Base-by-base conservation (phyloP, 345 rosid genomes). In the Hibiscus tridactylites region DNA sequence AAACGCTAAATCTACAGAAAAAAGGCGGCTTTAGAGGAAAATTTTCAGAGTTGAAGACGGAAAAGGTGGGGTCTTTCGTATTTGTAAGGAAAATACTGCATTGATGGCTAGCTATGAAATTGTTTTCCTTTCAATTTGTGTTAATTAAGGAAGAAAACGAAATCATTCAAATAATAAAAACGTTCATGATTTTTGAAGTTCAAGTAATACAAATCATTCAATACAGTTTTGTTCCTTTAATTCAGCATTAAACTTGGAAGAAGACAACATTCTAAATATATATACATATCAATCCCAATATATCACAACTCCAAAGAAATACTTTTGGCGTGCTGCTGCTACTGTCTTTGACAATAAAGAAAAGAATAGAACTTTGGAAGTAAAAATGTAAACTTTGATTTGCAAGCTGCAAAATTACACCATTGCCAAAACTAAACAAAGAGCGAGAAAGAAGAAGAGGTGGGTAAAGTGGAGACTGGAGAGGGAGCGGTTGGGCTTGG, bases 131-230 rank as follows among this genome's bases (percentile, higher is more conserved):
- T 28, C 21, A 42, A 19, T 21, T 5, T 21, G 33, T 44, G 37
- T 16, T 35, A 15, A 49, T 69, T 54, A 50, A 62, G 8, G 44
- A 70, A 35, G 61, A 39, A 69, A 75, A n/a, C 11, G 62, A 71
- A 71, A 76, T 33, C 33, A 71, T 21, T 44, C 5, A 56, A 56
- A 12, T 16, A 19, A 37, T 11, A 53, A 75, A 68, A 74, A 59
- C 49, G 8, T 64, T 71, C 24, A 15, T 9, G 19, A 29, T 47
- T 56, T 57, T 61, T 37, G 35, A 5, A 50, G 19, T 16, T 50
- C 16, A 4, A 16, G 19, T 13, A 50, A 50, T 16, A 16, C 17
- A 15, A 50, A 50, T 50, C 56, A 13, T 50, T 52, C 9, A 52
- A 52, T n/a, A 52, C n/a, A n/a, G 57, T 52, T 52, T 52, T 16